Conservation (phyloP, 2,329 filamentous ascomycete genomes). For the Ramichloridium luteum region DNA sequence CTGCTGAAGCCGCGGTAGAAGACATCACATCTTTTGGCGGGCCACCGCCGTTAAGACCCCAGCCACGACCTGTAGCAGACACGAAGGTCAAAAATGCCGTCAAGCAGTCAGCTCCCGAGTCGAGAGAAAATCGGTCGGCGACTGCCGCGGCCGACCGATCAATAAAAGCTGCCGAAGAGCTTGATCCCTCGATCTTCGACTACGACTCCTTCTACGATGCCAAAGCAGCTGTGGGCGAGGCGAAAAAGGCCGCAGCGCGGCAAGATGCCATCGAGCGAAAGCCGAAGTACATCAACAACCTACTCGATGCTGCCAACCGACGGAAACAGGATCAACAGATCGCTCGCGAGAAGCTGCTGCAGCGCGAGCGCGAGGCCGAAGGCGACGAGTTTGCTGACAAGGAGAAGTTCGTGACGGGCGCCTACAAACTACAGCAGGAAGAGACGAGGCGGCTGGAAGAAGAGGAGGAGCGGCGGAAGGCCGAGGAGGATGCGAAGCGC, state of each 20-base stretch:
- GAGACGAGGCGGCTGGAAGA: conserved; percentile 59
- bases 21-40: conserved; percentile 48
- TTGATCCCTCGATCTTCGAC: conserved; percentile 69
- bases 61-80: conserved; percentile 1
- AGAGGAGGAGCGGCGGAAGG: conserved; percentile 56
- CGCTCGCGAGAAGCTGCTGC: conserved; percentile 68
- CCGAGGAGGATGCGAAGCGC: conserved; percentile 51
- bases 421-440: conserved; percentile 70
- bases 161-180: conserved; percentile 50
- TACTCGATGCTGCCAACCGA: conserved; percentile 61
- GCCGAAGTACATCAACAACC: conserved; percentile 66
- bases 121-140: conserved; percentile 49
- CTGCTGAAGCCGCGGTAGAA: conserved; percentile 33
- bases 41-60: conserved; percentile 9
- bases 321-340: conserved; percentile 67
- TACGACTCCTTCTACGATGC: conserved; percentile 76
- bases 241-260: conserved; percentile 43
- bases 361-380: conserved; percentile 64
- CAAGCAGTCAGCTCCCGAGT: too few relatives aligned
- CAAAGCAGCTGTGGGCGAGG: conserved; percentile 45
- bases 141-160: conserved; percentile 52
- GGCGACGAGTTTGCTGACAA: conserved; percentile 72
- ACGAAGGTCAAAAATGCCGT: too few relatives aligned
- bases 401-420: conserved; percentile 75
- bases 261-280: conserved; percentile 47